These are phyloP conservation scores for Daucus carota DNA, from an alignment of 129 eudicot species.

Conservation along the genomic window DNA sequence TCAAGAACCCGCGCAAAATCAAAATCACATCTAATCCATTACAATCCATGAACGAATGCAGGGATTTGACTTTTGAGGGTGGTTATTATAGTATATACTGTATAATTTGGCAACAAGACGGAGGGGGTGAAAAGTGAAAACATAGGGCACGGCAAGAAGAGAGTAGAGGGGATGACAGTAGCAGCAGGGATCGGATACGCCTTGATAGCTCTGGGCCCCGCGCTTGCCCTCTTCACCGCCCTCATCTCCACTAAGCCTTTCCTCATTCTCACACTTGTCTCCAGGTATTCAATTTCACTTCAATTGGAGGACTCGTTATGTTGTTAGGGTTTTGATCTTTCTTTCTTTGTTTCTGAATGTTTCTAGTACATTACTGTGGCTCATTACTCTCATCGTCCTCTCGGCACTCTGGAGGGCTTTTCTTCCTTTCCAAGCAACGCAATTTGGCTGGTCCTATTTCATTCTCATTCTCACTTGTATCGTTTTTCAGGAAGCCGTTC, in stretches of 20 bases:
- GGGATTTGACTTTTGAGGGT: no score
- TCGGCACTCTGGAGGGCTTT: slow-evolving; percentile 89
- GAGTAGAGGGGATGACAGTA: slow-evolving; percentile 47
- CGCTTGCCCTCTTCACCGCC: slow-evolving; percentile 71
- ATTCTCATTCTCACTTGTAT: slow-evolving; percentile 66
- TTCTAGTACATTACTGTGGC: slow-evolving; percentile 76
- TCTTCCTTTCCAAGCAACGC: slow-evolving; percentile 61
- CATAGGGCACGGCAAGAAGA: no score
- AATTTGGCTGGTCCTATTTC: slow-evolving; percentile 73
- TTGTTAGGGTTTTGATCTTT: no score
- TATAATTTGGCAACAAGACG: no score
- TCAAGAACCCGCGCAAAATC: no score
- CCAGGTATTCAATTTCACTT: slow-evolving; percentile 14
- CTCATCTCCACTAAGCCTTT: slow-evolving; percentile 83
- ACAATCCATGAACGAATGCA: no score
- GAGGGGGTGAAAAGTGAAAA: no score
- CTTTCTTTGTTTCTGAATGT: no score
- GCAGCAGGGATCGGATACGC: slow-evolving; percentile 90
- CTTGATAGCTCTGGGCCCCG: slow-evolving; percentile 76
- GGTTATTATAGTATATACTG: no score
- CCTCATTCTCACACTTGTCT: slow-evolving; percentile 88
- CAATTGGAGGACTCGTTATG: no score
- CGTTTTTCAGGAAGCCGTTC: slow-evolving; percentile 74
- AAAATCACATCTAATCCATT: no score
- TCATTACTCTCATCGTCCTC: slow-evolving; percentile 74